These are phyloP conservation scores for Plasmodium knowlesi DNA, from an alignment of 169 alveolate species.

Conservation along the genomic window DNA sequence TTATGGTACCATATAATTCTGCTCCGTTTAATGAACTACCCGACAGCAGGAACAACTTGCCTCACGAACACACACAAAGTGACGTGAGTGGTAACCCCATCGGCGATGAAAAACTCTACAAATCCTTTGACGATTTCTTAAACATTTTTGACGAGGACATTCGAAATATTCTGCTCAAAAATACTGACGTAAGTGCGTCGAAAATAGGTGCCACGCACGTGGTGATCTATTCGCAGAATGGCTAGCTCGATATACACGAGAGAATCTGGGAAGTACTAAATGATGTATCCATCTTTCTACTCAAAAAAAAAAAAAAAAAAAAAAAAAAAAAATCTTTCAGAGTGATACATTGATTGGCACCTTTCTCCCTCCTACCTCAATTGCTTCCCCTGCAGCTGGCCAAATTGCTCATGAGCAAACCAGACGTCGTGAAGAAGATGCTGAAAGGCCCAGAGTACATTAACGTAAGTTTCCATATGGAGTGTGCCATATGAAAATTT, in stretches of 20 bases:
- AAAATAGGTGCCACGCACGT: neutral
- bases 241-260: neutral
- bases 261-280: neutral
- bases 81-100: neutral
- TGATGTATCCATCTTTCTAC: neutral
- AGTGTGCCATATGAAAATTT: neutral
- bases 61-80: neutral
- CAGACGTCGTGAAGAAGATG: constrained; percentile 64
- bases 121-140: constrained; percentile 36
- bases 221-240: neutral
- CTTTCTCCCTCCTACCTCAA: neutral
- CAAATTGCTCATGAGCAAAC: constrained; percentile 64
- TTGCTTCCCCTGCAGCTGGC: constrained; percentile 28
- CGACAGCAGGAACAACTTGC: neutral
- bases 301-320: neutral
- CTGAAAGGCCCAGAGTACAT: constrained; percentile 66
- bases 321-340: neutral
- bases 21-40: constrained; percentile 2
- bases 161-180: constrained; percentile 42
- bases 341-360: neutral
- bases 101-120: neutral
- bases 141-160: constrained; percentile 63
- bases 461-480: constrained; percentile 20
- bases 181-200: constrained; percentile 31
- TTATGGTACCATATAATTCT: constrained; percentile 12